Evolutionary conservation across 2,329 filamentous ascomycete genomes (phyloP), one percentile per base, ranked within the genome.

Genomic region (Exserohilum turcica): DNA sequence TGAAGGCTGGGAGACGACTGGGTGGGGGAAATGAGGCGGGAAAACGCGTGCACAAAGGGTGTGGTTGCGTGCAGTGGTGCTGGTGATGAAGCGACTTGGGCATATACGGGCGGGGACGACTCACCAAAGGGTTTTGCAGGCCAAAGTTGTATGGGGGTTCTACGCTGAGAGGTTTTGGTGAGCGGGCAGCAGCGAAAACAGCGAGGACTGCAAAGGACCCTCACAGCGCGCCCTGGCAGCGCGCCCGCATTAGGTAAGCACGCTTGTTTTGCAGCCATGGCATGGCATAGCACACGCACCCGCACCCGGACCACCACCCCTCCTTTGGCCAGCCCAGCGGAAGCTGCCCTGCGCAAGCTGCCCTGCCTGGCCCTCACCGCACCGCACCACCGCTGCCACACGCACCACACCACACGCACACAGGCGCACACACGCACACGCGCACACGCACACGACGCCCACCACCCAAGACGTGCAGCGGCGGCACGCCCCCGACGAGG

Each of bases 41-140:
- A 66, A 71, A 70, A 74, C 59, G 68, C 65, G 68, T 63, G 51
- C 47, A 65, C 68, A 69, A 67, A 63, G 53, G 53, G 56, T 58
- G 57, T 61, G 59, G 66, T 64, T 63, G 62, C 59, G 61, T 57
- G 60, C 63, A 56, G 60, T 55, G 61, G 54, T 61, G 60, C 53
- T 64, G 53, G 52, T 46, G 47, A 43, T 53, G 55, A 43, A 59
- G 57, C 52, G 52, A 61, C 46, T 53, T 50, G 10, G 51, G 39
- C 45, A 44, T 44, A 44, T 54, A 16, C 59, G 67, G 65, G 61
- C 67, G 70, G 69, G 57, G 59, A 73, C 71, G 59, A 73, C 71
- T 66, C 57, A 72, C 71, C 66, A 66, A 64, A 65, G 47, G 59
- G 55, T 65, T 65, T 62, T 63, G 64, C 63, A 50, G 57, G 62